Evolutionary conservation across 2,329 filamentous ascomycete species (phyloP), one percentile per base, ranked within the genome.

Genomic region (Penicillium hordei): DNA sequence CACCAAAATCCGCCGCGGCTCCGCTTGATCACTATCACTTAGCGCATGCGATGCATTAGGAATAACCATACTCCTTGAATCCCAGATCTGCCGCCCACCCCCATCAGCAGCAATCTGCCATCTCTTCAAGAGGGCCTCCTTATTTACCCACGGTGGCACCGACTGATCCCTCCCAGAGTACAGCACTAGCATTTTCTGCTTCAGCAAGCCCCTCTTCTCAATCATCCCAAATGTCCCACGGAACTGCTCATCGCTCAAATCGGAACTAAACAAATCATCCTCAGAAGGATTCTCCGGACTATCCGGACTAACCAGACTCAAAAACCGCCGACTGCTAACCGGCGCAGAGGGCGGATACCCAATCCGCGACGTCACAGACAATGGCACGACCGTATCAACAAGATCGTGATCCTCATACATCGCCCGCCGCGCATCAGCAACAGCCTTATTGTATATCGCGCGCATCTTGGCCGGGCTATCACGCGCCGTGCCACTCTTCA

Each of bases 201-300:
- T 73, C 45, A 79, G 55, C 19, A 79, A 49, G 0, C 73, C 74
- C 13, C 68, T 61, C 15, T 63, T 40, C 4, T 65, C 60, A 27
- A 81, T 67, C 65, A 68, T 77, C 4, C 86, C 82, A 82, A 93
- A 96, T 7, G 87, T 87, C 7, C 68, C 68, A n/a, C 74, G 70
- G 4, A 92, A 76, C n/a, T 79, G 78, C 23, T 82, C 79, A 43
- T 84, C 81, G 0, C 78, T 72, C 8, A 94, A 76, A 68, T 93
- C 89, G 2, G 85, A 87, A 10, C 89, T 91, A 76, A 95, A 96
- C 69, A 89, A 90, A 70, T 96, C 92, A 69, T 96, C 92, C 57
- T 90, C 89, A 4, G 87, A 89, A 2, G 85, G 79, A 52, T 80
- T 75, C 43, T 79, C 77, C 1, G 83, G 83, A 10, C 79, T 82